These are phyloP conservation scores for Carallia pectinifolia DNA, from an alignment of 345 rosid genomes.

Conservation along the genomic window DNA sequence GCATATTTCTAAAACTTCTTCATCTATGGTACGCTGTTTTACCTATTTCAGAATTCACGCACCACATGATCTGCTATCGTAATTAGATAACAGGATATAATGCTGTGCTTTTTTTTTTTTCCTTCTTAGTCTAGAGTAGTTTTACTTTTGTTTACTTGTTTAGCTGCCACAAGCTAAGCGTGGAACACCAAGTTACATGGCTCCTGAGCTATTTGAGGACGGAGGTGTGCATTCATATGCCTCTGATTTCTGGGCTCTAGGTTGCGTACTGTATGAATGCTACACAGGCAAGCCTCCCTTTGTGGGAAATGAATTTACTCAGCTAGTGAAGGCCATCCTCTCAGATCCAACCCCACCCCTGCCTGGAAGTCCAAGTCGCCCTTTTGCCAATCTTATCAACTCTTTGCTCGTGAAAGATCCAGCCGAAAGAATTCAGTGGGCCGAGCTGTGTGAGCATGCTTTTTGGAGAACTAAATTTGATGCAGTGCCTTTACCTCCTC, in stretches of 20 bases:
- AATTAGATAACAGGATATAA: constrained; percentile 1
- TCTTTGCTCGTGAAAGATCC: constrained; percentile 95
- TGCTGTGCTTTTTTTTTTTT: neutral
- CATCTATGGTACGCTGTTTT: constrained; percentile 57
- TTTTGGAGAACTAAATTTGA: constrained; percentile 74
- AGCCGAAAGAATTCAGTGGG: constrained; percentile 84
- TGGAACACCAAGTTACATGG: constrained; percentile 98
- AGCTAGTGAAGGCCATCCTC: constrained; percentile 81
- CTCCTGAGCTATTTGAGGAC: constrained; percentile 97
- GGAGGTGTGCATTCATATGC: constrained; percentile 98
- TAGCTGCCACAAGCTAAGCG: constrained; percentile 87
- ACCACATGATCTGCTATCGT: neutral
- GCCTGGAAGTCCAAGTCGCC: constrained; percentile 78
- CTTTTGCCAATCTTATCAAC: constrained; percentile 73
- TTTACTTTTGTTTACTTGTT: constrained; percentile 17
- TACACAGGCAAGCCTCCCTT: constrained; percentile 92
- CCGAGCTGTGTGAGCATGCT: constrained; percentile 80
- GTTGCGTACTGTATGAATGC: constrained; percentile 94
- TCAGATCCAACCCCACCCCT: constrained; percentile 90
- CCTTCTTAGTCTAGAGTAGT: neutral
- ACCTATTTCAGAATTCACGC: neutral
- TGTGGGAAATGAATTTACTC: constrained; percentile 81
- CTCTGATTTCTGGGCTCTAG: constrained; percentile 97
- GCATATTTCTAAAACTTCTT: constrained; percentile 62
- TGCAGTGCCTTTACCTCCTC: constrained; percentile 63